These are phyloP conservation scores for Umbelopsis isabellina DNA, from an alignment of 192 early-diverging fungal genomes.

Conservation along the genomic window DNA sequence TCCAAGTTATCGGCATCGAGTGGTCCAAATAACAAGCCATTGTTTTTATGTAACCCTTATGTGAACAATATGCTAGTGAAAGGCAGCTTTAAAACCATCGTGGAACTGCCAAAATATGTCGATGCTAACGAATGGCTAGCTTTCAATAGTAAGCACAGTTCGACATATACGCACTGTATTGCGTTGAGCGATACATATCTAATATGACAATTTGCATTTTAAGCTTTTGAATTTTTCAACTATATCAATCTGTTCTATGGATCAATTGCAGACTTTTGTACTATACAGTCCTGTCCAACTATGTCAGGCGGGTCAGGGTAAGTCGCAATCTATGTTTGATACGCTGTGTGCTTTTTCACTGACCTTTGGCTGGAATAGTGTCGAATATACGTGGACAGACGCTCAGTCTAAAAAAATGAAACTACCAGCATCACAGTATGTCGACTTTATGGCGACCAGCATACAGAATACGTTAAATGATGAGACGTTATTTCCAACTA, in stretches of 20 bases:
- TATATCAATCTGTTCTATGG: conserved; percentile 91
- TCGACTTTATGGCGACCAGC: conserved; percentile 89
- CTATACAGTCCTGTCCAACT: conserved; percentile 73
- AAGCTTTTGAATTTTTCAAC: conserved; percentile 92
- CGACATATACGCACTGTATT: neutral
- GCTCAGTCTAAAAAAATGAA: conserved; percentile 78
- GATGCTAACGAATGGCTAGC: conserved; percentile 95
- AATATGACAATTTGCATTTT: neutral
- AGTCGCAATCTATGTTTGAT: conserved; percentile 14
- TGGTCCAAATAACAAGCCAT: conserved; percentile 38
- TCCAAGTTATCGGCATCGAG: conserved; percentile 34
- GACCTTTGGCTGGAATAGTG: conserved; percentile 33
- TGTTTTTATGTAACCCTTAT: conserved; percentile 67
- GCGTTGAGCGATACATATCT: too few species aligned
- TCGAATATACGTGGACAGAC: conserved; percentile 95
- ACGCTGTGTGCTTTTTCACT: neutral
- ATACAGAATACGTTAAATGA: conserved; percentile 88
- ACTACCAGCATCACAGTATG: conserved; percentile 92
- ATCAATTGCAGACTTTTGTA: conserved; percentile 88
- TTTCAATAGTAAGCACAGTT: conserved; percentile 60
- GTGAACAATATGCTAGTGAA: conserved; percentile 83
- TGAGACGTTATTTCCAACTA: conserved; percentile 92
- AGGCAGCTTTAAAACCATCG: conserved; percentile 89
- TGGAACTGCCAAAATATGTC: conserved; percentile 87
- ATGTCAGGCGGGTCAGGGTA: conserved; percentile 86